Base-by-base conservation (phyloP, 495 filamentous ascomycete species). In the Aspergillus egyptiacus region DNA sequence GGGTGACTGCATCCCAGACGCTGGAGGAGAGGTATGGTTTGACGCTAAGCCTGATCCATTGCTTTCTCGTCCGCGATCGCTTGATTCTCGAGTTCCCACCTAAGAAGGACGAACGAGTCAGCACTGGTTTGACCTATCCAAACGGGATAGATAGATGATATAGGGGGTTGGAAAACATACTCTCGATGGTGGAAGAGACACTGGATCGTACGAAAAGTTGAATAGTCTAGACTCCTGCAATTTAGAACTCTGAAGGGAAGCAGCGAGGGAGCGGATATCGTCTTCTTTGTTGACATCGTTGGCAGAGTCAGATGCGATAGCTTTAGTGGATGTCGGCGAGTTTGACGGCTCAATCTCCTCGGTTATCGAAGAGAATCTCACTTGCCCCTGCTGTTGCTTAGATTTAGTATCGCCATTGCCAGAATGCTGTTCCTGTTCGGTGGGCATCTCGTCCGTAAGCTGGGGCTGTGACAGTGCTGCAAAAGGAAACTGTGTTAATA, bases 181-280 rank as follows among this genome's bases (percentile, higher is more conserved):
- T 69, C 87, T 80, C 24, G 89, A 94, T 20, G 81, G 72, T n/a
- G 89, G 89, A 27, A 96, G 69, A 30, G 90, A 95, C 33, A 94
- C 77, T 19, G 90, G 83, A 55, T 95, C 90, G 63, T 90, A 95
- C 5, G 80, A 80, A 63, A 87, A 95, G 57, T 89, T 85, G 52
- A 82, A 85, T 67, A 91, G 79, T n/a, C 89, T 81, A 22, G 79
- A 77, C 57, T 86, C 82, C 64, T 95, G 90, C 49, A 93, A 72
- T 59, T 83, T 79, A 15, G 85, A 77, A 50, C 80, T 79, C 53
- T 87, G 83, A 38, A 95, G 65, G 36, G 76, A 80, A 48, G 80
- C 74, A n/a, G 86, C 81, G 31, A 95, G 67, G 57, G 81, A 83
- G 38, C 81, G 78, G 47, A 95, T 67, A 48, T 87, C 77, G 30